A percentile compares a stretch with the other conserved stretches of the same genome.
These are phyloP conservation scores for Pittosporum tobira DNA, from an alignment of 129 eudicot genomes.

Conservation along the genomic window DNA sequence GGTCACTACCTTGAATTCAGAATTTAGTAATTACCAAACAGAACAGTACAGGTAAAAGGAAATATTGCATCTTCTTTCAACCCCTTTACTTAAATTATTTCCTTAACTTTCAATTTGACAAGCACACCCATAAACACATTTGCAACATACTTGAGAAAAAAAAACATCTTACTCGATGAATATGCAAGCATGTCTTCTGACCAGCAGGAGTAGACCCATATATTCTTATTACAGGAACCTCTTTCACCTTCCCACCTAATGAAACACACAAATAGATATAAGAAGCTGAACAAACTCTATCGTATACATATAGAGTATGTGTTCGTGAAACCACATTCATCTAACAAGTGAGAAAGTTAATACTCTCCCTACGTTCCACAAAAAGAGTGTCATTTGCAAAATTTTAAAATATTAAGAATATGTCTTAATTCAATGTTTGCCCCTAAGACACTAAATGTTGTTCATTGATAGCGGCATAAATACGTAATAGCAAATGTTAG, in stretches of 20 bases:
- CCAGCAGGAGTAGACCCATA: constrained; percentile 95
- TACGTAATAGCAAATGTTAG: too few species aligned
- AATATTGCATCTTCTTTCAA: not conserved
- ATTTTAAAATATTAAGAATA: too few species aligned
- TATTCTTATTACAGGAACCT: constrained; percentile 90
- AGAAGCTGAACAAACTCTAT: too few species aligned
- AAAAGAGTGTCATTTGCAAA: too few species aligned
- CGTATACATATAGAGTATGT: not conserved
- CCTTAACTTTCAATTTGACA: not conserved
- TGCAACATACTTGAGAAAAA: constrained; percentile 1
- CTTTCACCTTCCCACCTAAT: constrained; percentile 82
- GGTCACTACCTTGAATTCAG: not conserved
- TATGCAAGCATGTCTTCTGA: constrained; percentile 89
- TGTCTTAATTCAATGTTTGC: too few species aligned
- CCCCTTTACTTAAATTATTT: not conserved
- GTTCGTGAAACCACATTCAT: not conserved
- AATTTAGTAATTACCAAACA: not conserved
- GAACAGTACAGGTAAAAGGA: too few species aligned
- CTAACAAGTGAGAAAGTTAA: too few species aligned
- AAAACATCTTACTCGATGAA: constrained; percentile 51
- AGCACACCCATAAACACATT: not conserved
- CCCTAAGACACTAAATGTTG: too few species aligned
- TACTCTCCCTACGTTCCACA: too few species aligned
- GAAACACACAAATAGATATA: not conserved
- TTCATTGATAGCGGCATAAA: too few species aligned